Evolutionary conservation across 345 rosid species (phyloP).

Genomic region (Laguncularia racemosa): DNA sequence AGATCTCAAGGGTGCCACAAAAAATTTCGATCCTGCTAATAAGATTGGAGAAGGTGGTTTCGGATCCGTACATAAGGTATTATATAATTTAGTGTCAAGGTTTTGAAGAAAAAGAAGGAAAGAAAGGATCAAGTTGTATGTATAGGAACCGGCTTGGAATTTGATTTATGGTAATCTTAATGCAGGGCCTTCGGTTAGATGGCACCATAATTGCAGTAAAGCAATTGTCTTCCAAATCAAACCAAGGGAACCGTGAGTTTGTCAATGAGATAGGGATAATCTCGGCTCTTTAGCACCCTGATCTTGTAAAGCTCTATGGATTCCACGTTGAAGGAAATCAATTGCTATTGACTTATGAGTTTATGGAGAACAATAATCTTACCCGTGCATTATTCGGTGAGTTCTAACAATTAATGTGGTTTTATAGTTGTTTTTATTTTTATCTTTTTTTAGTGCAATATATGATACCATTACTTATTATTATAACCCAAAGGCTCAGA

Average conservation of each 20-base stretch:
- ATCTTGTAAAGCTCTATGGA: conserved; percentile 21
- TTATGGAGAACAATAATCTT: conserved; percentile 23
- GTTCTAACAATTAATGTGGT: background rate
- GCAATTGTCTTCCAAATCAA: conserved; percentile 61
- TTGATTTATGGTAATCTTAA: background rate
- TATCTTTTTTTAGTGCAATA: background rate
- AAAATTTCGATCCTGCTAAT: conserved; percentile 12
- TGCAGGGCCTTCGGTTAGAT: conserved; percentile 15
- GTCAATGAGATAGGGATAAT: conserved; percentile 19
- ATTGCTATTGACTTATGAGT: conserved; percentile 14
- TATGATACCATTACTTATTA: background rate
- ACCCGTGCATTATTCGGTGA: conserved; percentile 16
- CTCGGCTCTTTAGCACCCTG: conserved; percentile 18
- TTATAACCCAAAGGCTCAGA: background rate
- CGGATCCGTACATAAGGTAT: conserved; percentile 18
- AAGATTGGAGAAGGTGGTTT: conserved; percentile 27
- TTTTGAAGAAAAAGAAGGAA: background rate
- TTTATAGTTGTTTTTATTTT: background rate
- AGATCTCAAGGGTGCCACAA: conserved; percentile 19
- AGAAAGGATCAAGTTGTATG: background rate
- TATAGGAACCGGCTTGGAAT: too few species aligned
- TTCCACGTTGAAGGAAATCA: conserved; percentile 22
- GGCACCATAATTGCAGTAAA: conserved; percentile 32
- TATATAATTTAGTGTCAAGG: background rate
- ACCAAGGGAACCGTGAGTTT: conserved; percentile 37